Conservation (phyloP, 306 rosid species). For the Argentina anserina region DNA sequence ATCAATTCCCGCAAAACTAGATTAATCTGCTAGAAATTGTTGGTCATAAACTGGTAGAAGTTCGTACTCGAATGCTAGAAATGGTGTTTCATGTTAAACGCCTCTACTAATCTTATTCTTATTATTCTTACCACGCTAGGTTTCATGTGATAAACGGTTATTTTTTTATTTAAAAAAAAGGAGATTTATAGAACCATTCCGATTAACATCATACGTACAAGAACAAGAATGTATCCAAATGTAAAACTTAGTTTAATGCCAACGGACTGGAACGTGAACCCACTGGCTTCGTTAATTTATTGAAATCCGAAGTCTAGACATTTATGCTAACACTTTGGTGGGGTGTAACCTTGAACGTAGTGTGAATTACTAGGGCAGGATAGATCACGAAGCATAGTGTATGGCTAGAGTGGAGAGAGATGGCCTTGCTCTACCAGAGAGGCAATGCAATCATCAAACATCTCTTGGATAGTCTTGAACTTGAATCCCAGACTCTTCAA, state of each 20-base stretch:
- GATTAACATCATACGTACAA: too few relatives aligned
- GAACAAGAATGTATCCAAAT: background rate
- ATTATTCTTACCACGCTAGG: too few relatives aligned
- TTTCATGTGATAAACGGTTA: too few relatives aligned
- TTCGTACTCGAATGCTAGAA: too few relatives aligned
- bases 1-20: too few relatives aligned
- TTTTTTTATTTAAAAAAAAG: too few relatives aligned
- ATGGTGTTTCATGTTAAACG: too few relatives aligned
- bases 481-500: conserved; percentile 53
- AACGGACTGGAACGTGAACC: background rate
- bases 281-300: background rate
- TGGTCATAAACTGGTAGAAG: background rate
- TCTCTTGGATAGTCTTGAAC: conserved; percentile 62
- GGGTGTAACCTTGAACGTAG: background rate
- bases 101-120: too few relatives aligned
- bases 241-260: background rate
- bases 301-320: background rate
- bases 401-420: conserved; percentile 22
- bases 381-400: background rate
- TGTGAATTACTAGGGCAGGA: background rate
- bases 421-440: conserved; percentile 52
- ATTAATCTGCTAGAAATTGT: too few relatives aligned
- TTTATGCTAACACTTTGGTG: background rate
- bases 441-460: conserved; percentile 78
- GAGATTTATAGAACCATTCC: too few relatives aligned